A percentile compares a stretch with the other conserved stretches of the same genome.
Evolutionary conservation across 768 basidiomycete genomes (phyloP).

Genomic region (Clathrus columnatus): DNA sequence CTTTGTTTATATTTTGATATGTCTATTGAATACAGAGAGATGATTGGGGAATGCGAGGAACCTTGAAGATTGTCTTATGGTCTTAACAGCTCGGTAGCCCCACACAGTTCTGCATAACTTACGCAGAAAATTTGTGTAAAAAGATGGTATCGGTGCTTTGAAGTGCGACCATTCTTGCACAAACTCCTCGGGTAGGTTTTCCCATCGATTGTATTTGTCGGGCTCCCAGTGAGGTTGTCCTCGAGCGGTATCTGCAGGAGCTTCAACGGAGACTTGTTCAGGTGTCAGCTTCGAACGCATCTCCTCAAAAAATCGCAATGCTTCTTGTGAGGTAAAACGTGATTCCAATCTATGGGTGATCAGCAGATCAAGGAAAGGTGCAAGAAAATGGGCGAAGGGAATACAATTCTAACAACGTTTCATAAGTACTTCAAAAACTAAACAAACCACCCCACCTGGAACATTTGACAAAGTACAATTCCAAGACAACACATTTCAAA

Average conservation of each 20-base stretch:
- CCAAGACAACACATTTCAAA: constrained; percentile 22
- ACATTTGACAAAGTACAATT: constrained; percentile 12
- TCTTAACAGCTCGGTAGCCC: too few relatives aligned
- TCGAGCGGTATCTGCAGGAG: not conserved
- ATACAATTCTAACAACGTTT: constrained; percentile 14
- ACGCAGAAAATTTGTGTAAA: not conserved
- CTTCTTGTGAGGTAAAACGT: constrained; percentile 22
- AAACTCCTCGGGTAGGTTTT: not conserved
- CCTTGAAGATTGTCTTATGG: too few relatives aligned
- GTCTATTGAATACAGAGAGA: too few relatives aligned
- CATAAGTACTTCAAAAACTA: not conserved
- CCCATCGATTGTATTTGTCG: not conserved
- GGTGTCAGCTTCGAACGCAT: not conserved
- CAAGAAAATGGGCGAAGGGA: constrained; percentile 17
- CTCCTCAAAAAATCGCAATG: constrained; percentile 20
- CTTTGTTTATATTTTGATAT: too few relatives aligned
- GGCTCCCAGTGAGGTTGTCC: not conserved
- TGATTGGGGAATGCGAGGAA: too few relatives aligned
- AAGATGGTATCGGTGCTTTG: not conserved
- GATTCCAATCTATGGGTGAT: constrained; percentile 15
- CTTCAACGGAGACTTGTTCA: not conserved
- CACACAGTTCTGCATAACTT: not conserved
- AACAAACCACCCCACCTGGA: not conserved
- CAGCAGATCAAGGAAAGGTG: constrained; percentile 24
- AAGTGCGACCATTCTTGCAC: not conserved